Evolutionary conservation across 1,139 yeast genomes (phyloP).

Genomic region (Zhuliangozyma parablackwelliae): DNA sequence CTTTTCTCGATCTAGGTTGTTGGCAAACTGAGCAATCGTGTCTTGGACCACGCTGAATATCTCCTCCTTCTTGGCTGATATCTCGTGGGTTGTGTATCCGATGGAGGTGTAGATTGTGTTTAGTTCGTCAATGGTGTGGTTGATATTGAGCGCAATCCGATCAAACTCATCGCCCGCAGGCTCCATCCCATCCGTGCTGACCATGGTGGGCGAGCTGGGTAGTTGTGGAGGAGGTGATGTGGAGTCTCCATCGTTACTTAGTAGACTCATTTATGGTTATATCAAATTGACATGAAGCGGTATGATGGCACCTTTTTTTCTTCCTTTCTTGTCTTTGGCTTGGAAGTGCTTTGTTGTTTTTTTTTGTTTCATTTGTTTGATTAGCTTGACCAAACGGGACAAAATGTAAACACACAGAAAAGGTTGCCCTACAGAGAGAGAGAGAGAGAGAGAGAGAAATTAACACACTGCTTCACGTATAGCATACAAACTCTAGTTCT

Average conservation of each 20-base stretch:
- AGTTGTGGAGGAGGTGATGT: too few relatives aligned
- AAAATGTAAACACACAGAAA: neutral
- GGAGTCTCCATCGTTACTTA: too few relatives aligned
- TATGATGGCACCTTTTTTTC: too few relatives aligned
- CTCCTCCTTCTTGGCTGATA: conserved; percentile 31
- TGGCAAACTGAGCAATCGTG: conserved; percentile 33
- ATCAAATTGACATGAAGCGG: too few relatives aligned
- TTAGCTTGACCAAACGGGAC: neutral
- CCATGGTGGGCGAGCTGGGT: too few relatives aligned
- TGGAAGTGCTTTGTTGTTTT: too few relatives aligned
- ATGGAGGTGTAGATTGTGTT: conserved; percentile 31
- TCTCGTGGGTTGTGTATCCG: conserved; percentile 36
- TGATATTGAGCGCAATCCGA: conserved; percentile 25
- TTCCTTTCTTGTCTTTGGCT: too few relatives aligned
- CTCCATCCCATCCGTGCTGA: too few relatives aligned
- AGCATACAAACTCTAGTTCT: neutral
- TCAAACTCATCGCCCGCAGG: conserved; percentile 16
- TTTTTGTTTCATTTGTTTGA: neutral
- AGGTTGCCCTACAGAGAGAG: too few relatives aligned
- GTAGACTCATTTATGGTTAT: too few relatives aligned
- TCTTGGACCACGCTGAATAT: conserved; percentile 39
- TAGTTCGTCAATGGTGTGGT: conserved; percentile 31
- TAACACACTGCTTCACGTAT: too few relatives aligned
- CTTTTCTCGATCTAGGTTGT: conserved; percentile 33
- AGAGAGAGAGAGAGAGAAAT: too few relatives aligned